These are phyloP conservation scores for Erigeron canadensis DNA, from an alignment of 129 eudicot species.

Conservation along the genomic window DNA sequence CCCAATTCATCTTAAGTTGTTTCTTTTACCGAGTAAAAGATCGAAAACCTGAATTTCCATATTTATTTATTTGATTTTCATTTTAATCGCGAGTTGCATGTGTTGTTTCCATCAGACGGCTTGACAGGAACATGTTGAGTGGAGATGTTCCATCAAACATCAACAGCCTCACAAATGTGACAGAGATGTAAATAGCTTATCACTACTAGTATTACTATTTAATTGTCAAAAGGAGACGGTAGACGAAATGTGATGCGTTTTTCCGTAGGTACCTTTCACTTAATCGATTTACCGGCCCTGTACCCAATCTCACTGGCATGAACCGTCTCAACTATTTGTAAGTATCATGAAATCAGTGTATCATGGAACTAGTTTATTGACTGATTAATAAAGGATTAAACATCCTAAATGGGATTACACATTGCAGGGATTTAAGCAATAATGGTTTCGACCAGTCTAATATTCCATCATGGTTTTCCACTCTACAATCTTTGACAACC, in stretches of 20 bases:
- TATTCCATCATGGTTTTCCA: constrained; percentile 46
- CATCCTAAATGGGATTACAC: not conserved
- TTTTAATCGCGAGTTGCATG: not conserved
- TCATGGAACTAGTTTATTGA: not conserved
- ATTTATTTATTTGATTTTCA: not conserved
- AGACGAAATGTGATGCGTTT: not conserved
- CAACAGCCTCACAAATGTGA: constrained; percentile 37
- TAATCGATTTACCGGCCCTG: constrained; percentile 42
- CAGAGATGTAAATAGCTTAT: constrained; percentile 31
- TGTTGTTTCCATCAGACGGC: constrained; percentile 39
- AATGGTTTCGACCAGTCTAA: constrained; percentile 36
- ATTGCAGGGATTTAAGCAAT: constrained; percentile 56
- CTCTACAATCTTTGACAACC: constrained; percentile 44
- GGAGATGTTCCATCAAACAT: constrained; percentile 45
- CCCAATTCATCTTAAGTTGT: not conserved
- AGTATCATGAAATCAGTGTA: constrained; percentile 12
- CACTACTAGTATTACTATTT: not conserved
- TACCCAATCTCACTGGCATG: constrained; percentile 52
- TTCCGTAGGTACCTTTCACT: constrained; percentile 39
- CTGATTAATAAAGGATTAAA: not conserved
- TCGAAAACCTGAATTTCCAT: not conserved
- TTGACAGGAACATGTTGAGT: constrained; percentile 38
- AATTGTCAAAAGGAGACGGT: not conserved
- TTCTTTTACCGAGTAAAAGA: not conserved
- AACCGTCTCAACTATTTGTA: constrained; percentile 40